phyloP scores from a whole-genome alignment of 495 filamentous ascomycete species.

The Talaromyces proteolyticus region DNA sequence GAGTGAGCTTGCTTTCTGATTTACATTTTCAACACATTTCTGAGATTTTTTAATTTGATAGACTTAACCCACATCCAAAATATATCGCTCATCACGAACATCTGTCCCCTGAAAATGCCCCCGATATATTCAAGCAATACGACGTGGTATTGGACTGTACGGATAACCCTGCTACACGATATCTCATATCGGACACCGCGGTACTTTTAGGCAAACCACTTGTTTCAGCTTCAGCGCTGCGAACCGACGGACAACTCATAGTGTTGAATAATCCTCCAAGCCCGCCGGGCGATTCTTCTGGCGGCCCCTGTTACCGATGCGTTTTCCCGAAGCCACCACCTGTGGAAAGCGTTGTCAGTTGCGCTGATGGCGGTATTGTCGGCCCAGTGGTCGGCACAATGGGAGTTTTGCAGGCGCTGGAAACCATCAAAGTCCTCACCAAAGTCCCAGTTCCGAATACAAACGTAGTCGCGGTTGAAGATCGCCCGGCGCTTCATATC shows the following conservation, averaged over 20 bases:
- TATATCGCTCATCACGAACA: slow-evolving; percentile 57
- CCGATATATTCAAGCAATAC: slow-evolving; percentile 57
- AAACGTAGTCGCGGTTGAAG: slow-evolving; percentile 1
- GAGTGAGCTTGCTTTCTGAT: slow-evolving; percentile 38
- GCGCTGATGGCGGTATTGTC: slow-evolving; percentile 87
- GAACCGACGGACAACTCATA: slow-evolving; percentile 84
- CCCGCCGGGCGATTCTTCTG: slow-evolving; percentile 37
- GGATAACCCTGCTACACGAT: slow-evolving; percentile 84
- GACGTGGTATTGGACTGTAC: slow-evolving; percentile 92
- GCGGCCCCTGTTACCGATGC: slow-evolving; percentile 88
- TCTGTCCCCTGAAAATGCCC: slow-evolving; percentile 58
- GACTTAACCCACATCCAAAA: slow-evolving; percentile 61
- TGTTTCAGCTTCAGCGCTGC: slow-evolving; percentile 80
- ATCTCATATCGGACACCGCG: slow-evolving; percentile 86
- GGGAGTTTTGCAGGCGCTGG: slow-evolving; percentile 86
- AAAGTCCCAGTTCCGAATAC: slow-evolving; percentile 13
- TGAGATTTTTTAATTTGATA: slow-evolving; percentile 11
- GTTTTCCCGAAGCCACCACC: slow-evolving; percentile 86
- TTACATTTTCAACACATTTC: neutral
- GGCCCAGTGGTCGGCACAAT: slow-evolving; percentile 92
- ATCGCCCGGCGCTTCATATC: slow-evolving; percentile 51
- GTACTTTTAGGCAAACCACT: slow-evolving; percentile 74
- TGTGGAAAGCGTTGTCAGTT: slow-evolving; percentile 67
- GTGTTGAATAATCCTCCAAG: slow-evolving; percentile 56
- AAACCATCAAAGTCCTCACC: slow-evolving; percentile 78